phyloP scores from a whole-genome alignment of 139 green algal species.

The Desmodesmus armatus region DNA sequence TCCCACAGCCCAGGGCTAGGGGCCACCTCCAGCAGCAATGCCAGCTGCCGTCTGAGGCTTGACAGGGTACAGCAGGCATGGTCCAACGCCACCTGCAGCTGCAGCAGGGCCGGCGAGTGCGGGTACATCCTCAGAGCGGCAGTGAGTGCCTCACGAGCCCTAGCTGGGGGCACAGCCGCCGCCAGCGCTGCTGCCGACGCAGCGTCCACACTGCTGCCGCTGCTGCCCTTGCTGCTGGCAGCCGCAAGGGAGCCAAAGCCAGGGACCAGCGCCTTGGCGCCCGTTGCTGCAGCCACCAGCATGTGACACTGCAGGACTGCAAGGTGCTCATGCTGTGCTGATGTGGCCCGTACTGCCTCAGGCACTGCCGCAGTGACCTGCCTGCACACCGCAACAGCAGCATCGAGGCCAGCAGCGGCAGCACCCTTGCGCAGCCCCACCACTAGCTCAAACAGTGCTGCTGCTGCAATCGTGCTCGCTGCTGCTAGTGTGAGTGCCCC shows the following conservation, averaged over 20 bases:
- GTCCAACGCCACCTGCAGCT: constrained; percentile 51
- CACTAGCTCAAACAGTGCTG: constrained; percentile 59
- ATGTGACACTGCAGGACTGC: constrained; percentile 49
- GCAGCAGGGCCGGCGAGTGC: constrained; percentile 50
- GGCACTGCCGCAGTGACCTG: constrained; percentile 53
- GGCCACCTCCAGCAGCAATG: constrained; percentile 4
- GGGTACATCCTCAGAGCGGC: constrained; percentile 65
- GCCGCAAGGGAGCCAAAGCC: background rate
- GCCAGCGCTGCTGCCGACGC: constrained; percentile 19
- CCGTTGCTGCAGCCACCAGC: constrained; percentile 13
- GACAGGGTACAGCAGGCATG: constrained; percentile 45
- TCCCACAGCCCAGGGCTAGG: constrained; percentile 35
- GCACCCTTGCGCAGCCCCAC: constrained; percentile 17
- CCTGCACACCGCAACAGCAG: constrained; percentile 60
- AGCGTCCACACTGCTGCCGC: constrained; percentile 6
- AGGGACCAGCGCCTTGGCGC: constrained; percentile 4
- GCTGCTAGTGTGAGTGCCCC: constrained; percentile 22
- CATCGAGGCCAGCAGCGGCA: constrained; percentile 31
- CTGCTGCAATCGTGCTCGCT: constrained; percentile 53
- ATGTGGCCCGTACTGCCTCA: constrained; percentile 39
- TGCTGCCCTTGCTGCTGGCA: background rate
- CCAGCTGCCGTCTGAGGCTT: constrained; percentile 55
- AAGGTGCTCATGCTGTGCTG: constrained; percentile 57
- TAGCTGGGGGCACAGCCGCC: background rate
- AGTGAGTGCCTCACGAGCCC: constrained; percentile 19